Percentiles rank a stretch among this genome's conserved stretches.
Conservation (phyloP, 495 filamentous ascomycete genomes). For the Penicillium lagena region DNA sequence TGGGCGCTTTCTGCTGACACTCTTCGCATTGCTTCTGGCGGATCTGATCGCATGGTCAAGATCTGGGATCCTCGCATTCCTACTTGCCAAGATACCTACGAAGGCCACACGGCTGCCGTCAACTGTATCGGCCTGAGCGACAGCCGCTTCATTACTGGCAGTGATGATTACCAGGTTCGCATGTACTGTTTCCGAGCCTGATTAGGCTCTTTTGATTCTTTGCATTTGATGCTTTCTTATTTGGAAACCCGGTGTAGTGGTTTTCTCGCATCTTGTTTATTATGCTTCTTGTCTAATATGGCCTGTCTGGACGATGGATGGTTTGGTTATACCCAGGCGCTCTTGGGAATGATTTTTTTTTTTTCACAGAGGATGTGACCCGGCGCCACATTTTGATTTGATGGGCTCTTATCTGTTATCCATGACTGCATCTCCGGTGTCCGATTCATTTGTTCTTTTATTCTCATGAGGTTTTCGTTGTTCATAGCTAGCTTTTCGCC, state of each 20-base stretch:
- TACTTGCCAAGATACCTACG: conserved; percentile 84
- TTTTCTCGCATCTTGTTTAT: neutral
- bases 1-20: conserved; percentile 93
- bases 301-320: too few species aligned
- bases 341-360: too few species aligned
- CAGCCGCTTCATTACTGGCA: conserved; percentile 76
- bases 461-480: too few species aligned
- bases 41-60: conserved; percentile 92
- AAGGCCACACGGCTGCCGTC: conserved; percentile 83
- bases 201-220: conserved; percentile 1
- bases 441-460: too few species aligned
- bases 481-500: too few species aligned
- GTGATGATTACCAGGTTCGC: conserved; percentile 87
- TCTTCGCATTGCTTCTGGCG: conserved; percentile 78
- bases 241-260: too few species aligned
- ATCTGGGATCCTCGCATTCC: conserved; percentile 92
- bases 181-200: conserved; percentile 73
- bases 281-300: neutral
- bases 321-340: too few species aligned
- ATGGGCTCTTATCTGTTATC: too few species aligned
- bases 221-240: neutral
- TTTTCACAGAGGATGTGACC: too few species aligned
- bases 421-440: too few species aligned
- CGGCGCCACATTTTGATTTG: too few species aligned
- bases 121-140: conserved; percentile 89